Conservation (phyloP, 176 grass and related monocot species). For the Alloteropsis semialata region DNA sequence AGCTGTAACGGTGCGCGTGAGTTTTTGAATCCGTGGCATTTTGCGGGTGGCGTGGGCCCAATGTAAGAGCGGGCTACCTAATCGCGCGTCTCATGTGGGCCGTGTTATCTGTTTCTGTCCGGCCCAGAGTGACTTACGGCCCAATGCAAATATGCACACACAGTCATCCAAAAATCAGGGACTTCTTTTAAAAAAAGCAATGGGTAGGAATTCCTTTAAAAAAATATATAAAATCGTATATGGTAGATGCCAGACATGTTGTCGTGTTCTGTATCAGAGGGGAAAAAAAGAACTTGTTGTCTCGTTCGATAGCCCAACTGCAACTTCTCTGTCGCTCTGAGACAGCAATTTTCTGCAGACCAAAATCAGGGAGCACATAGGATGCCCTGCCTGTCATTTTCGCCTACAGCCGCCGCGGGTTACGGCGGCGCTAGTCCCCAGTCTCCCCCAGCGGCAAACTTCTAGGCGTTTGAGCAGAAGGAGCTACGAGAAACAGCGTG, state of each 20-base stretch:
- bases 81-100: background rate
- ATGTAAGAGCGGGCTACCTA: background rate
- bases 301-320: background rate
- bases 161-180: background rate
- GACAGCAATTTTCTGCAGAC: background rate
- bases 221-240: background rate
- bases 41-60: background rate
- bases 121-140: background rate
- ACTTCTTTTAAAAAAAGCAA: too few relatives aligned
- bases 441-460: background rate
- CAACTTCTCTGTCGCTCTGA: background rate
- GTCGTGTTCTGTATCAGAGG: background rate
- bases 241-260: background rate
- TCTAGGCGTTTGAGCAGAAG: background rate
- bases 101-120: background rate
- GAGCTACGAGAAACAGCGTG: background rate
- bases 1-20: background rate
- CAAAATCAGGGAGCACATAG: background rate
- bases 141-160: background rate
- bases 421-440: background rate
- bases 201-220: too few relatives aligned
- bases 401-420: background rate
- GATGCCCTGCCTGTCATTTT: background rate
- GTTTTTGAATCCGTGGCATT: background rate
- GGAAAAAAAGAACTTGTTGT: background rate